Conservation (phyloP, 1,139 yeast species). For the Scheffersomyces stambukii region DNA sequence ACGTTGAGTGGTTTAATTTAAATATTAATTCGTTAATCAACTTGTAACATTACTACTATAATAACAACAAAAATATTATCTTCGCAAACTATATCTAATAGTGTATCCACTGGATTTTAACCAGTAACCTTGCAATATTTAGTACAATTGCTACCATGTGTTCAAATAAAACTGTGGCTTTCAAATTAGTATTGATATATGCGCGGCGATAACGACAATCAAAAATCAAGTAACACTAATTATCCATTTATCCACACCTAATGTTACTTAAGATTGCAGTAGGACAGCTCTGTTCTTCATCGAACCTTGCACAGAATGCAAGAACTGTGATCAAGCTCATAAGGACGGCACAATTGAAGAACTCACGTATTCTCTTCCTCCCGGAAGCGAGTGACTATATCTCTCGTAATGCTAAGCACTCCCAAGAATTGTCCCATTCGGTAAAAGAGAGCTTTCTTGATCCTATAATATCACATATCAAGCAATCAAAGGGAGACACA, state of each 20-base stretch:
- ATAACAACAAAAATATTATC: no score
- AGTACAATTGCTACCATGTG: no score
- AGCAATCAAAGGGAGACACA: conserved; percentile 17
- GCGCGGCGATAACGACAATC: no score
- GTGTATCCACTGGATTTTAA: no score
- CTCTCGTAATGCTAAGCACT: conserved; percentile 64
- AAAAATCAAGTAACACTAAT: no score
- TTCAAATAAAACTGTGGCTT: no score
- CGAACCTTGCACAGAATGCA: conserved; percentile 58
- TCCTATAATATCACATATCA: conserved; percentile 47
- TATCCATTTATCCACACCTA: no score
- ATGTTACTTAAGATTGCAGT: conserved; percentile 75
- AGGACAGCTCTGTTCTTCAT: conserved; percentile 81
- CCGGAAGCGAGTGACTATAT: conserved; percentile 95
- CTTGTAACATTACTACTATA: no score
- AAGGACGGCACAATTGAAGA: conserved; percentile 52
- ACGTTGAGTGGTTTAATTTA: conserved; percentile 19
- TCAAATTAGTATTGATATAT: no score
- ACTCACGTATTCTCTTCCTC: conserved; percentile 67
- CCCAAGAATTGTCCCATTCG: conserved; percentile 52
- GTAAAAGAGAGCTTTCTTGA: conserved; percentile 49
- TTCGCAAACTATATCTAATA: no score
- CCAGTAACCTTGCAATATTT: no score
- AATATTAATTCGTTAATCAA: no score
- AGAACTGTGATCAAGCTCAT: conserved; percentile 54